Conservation (phyloP, 2,329 filamentous ascomycete species). For the Diaporthe helianthi region DNA sequence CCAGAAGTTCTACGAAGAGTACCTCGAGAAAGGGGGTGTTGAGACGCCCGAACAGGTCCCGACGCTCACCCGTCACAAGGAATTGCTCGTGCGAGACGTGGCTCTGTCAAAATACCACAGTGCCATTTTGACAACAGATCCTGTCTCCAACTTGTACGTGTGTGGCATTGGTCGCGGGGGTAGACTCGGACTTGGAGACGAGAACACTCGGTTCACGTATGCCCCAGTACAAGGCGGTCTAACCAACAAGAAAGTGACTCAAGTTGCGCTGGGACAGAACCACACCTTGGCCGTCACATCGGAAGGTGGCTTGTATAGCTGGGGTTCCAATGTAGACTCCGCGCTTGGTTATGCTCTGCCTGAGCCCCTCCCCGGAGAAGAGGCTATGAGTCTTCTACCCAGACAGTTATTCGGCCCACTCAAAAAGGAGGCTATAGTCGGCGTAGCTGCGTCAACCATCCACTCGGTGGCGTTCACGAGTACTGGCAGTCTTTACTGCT, state of each 20-base stretch:
- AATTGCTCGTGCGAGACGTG: slow-evolving; percentile 80
- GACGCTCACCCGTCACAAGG: slow-evolving; percentile 72
- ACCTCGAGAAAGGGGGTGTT: slow-evolving; percentile 57
- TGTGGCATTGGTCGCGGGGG: slow-evolving; percentile 93
- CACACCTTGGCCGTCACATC: slow-evolving; percentile 86
- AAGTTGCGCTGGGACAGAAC: slow-evolving; percentile 88
- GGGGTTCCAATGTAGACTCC: slow-evolving; percentile 86
- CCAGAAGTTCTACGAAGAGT: slow-evolving; percentile 74
- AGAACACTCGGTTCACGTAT: slow-evolving; percentile 88
- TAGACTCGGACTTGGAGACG: slow-evolving; percentile 86
- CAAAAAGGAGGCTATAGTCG: slow-evolving; percentile 83
- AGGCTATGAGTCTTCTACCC: slow-evolving; percentile 80
- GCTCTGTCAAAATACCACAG: slow-evolving; percentile 91
- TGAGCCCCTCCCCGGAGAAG: slow-evolving; percentile 73
- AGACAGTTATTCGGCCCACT: slow-evolving; percentile 90
- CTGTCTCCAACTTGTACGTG: slow-evolving; percentile 88
- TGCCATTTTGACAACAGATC: slow-evolving; percentile 85
- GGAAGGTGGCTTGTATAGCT: slow-evolving; percentile 91
- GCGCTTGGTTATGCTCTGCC: slow-evolving; percentile 88
- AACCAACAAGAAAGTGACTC: slow-evolving; percentile 73
- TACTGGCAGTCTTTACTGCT: slow-evolving; percentile 81
- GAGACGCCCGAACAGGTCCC: slow-evolving; percentile 65
- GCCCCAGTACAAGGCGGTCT: slow-evolving; percentile 81
- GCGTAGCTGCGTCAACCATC: slow-evolving; percentile 85
- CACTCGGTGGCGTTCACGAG: slow-evolving; percentile 91